Conservation (phyloP, 768 basidiomycete species). For the Tylopilus cervinicoccineus region DNA sequence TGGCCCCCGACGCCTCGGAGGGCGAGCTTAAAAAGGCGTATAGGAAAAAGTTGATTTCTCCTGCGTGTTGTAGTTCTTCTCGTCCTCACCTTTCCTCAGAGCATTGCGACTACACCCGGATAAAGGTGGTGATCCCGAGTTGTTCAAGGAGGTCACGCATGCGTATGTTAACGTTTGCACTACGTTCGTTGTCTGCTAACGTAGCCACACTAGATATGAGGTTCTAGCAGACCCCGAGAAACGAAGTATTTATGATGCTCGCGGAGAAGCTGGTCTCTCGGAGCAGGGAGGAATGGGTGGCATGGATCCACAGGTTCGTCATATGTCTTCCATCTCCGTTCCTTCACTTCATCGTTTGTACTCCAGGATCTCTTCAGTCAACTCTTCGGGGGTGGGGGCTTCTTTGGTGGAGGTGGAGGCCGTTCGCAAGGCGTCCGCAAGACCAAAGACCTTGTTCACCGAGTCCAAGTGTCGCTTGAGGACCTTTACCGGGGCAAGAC, state of each 20-base stretch:
- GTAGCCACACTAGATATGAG: constrained; percentile 65
- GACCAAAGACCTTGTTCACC: constrained; percentile 97
- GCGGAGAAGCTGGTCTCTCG: constrained; percentile 87
- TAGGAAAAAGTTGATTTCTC: constrained; percentile 70
- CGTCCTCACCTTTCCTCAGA: constrained; percentile 36
- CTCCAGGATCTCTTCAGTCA: constrained; percentile 92
- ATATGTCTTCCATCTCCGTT: neutral
- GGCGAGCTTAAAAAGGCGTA: constrained; percentile 92
- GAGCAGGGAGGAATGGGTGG: constrained; percentile 89
- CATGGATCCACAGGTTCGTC: constrained; percentile 89
- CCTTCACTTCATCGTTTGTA: neutral
- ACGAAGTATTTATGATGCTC: constrained; percentile 78
- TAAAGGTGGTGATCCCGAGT: constrained; percentile 94
- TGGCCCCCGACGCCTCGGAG: constrained; percentile 72
- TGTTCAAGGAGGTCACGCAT: constrained; percentile 97
- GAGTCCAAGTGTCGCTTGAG: constrained; percentile 93
- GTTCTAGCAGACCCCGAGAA: constrained; percentile 86
- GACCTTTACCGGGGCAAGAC: constrained; percentile 99
- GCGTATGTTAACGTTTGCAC: constrained; percentile 54
- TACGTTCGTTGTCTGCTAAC: constrained; percentile 1
- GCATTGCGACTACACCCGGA: constrained; percentile 85
- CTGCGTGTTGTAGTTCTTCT: neutral
- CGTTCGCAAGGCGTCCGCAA: constrained; percentile 75
- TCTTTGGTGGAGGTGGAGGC: constrained; percentile 67
- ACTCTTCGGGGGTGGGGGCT: constrained; percentile 82